Evolutionary conservation across 805 yeast species (phyloP), one percentile per base, ranked within the genome.

Genomic region (Vanderwaltozyma yarrowii): DNA sequence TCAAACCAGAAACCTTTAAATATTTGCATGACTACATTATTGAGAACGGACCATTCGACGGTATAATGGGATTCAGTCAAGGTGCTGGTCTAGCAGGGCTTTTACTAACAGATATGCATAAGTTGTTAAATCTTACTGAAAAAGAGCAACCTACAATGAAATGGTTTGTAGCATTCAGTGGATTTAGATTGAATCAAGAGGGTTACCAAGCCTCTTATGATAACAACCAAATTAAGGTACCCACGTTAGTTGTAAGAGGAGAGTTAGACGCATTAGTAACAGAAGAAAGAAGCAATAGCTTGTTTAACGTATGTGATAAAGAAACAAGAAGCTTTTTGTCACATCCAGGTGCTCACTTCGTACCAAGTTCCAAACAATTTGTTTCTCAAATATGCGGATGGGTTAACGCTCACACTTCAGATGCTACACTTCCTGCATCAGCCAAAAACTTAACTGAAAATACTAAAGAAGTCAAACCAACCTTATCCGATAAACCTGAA

Each of bases 281-380:
- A 2, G 87, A 80, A 35, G 79, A 75, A 31, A 67, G 94, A 46
- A 70, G 80, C 0, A 56, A 71, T 60, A 58, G 63, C 3, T 64
- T 89, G n/a, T 77, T 66, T 45, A 70, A 75, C 9, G 64, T 67
- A 14, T 73, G 73, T 44, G 62, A 60, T 24, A 66, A 61, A 15
- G 52, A 50, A 3, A 58, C 59, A 15, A 61, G 83, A 16, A 67
- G 65, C 0, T 32, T 69, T 32, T 48, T 87, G 40, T 79, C 72
- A 44, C 98, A 89, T 54, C 94, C 96, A 4, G 97, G 97, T 36
- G 96, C 96, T 1, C 98, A 89, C 56, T 89, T 80, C 54, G 94
- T 89, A 28, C 98, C 98, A n/a, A 85, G 83, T 53, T 74, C 85
- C 4, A 82, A 80, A 40, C 52, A 43, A 14, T 63, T 60, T 39